Percentiles rank a stretch among this genome's conserved stretches.
These are phyloP conservation scores for Tuber magnatum DNA, from an alignment of 495 filamentous ascomycete genomes.

Conservation along the genomic window DNA sequence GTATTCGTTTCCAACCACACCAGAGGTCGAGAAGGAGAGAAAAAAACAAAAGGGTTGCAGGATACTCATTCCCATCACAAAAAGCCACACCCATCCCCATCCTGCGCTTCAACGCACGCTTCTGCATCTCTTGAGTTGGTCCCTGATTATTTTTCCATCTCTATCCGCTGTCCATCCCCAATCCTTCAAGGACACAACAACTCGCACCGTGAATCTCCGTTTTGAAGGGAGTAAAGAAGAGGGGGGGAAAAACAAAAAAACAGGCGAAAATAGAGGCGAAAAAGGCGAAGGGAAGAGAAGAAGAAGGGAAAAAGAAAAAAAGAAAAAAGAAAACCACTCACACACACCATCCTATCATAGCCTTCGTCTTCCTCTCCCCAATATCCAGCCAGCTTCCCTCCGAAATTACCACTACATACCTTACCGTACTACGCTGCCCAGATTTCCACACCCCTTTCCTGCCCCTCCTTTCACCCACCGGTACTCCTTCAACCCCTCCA, in stretches of 20 bases:
- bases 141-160: constrained; percentile 30
- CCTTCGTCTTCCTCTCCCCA: neutral
- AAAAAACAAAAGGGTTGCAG: constrained; percentile 5
- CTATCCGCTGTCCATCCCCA: constrained; percentile 21
- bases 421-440: neutral
- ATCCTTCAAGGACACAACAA: constrained; percentile 24
- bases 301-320: neutral
- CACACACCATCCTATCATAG: neutral
- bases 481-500: constrained; percentile 3
- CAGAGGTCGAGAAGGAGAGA: constrained; percentile 11
- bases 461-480: constrained; percentile 17
- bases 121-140: constrained; percentile 29
- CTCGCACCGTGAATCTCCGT: constrained; percentile 6
- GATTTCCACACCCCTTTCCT: constrained; percentile 1
- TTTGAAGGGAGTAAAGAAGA: neutral
- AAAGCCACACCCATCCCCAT: constrained; percentile 25
- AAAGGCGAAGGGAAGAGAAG: neutral
- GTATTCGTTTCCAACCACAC: neutral
- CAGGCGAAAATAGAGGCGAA: neutral
- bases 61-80: constrained; percentile 13
- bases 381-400: constrained; percentile 1
- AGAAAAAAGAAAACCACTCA: neutral
- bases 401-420: neutral
- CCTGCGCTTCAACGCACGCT: constrained; percentile 6
- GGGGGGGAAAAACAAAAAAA: neutral